Conservation (phyloP, 768 basidiomycete genomes). For the Cystofilobasidium capitatum region DNA sequence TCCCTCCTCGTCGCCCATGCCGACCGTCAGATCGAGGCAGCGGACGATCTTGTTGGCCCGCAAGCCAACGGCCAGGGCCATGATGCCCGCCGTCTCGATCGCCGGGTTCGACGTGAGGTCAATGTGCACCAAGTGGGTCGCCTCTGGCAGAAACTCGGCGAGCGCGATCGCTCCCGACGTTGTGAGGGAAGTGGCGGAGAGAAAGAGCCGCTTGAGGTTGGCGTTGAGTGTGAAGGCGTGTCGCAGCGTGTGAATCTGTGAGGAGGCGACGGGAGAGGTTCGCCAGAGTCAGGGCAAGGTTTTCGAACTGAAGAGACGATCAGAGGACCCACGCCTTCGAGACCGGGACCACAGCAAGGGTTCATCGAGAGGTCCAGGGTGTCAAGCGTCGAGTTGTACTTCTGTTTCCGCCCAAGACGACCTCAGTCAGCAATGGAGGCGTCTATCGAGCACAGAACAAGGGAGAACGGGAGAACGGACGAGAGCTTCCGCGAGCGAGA, state of each 20-base stretch:
- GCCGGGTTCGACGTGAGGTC: constrained; percentile 68
- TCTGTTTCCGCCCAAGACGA: constrained; percentile 45
- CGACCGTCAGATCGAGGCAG: constrained; percentile 87
- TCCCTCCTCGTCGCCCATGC: constrained; percentile 50
- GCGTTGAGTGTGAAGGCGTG: constrained; percentile 88
- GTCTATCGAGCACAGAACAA: background rate
- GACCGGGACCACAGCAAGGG: constrained; percentile 76
- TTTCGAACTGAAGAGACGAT: constrained; percentile 49
- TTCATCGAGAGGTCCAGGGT: constrained; percentile 89
- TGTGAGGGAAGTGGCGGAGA: constrained; percentile 69
- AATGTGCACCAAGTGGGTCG: constrained; percentile 73
- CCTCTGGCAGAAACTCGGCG: constrained; percentile 92
- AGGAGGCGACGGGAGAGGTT: constrained; percentile 38
- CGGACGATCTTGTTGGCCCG: constrained; percentile 73
- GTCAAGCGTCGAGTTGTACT: constrained; percentile 88
- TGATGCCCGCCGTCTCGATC: constrained; percentile 79
- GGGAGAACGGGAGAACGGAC: constrained; percentile 45
- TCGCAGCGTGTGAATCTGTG: constrained; percentile 54
- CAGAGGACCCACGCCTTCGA: constrained; percentile 67
- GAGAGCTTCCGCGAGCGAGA: constrained; percentile 75
- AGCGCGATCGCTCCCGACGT: constrained; percentile 84
- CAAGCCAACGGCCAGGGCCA: constrained; percentile 79
- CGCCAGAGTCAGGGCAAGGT: constrained; percentile 37
- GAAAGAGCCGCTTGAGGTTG: constrained; percentile 81
- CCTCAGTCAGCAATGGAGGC: background rate